A percentile compares a stretch with the other conserved stretches of the same genome.
Conservation (phyloP, 805 yeast genomes). For the Pichia nanzhaoensis region DNA sequence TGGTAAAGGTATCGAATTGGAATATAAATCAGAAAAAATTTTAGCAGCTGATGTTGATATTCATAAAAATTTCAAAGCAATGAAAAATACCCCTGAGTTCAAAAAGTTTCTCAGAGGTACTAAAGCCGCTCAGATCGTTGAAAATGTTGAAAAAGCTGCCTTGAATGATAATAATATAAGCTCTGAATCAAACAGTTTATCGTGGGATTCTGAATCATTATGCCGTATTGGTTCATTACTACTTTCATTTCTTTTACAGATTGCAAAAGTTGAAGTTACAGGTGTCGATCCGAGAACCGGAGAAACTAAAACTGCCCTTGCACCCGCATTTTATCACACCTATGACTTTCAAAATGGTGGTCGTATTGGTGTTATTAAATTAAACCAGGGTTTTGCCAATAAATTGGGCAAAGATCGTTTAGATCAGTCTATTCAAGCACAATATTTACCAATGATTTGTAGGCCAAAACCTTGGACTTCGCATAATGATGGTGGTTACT, state of each 20-base stretch:
- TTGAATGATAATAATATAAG: slow-evolving; percentile 10
- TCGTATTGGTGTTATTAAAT: slow-evolving; percentile 71
- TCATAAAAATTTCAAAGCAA: slow-evolving; percentile 45
- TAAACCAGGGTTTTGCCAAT: slow-evolving; percentile 63
- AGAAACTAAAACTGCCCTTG: slow-evolving; percentile 55
- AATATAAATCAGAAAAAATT: slow-evolving; percentile 65
- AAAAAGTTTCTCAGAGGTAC: slow-evolving; percentile 33
- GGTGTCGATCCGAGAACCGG: slow-evolving; percentile 81
- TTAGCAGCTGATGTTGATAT: slow-evolving; percentile 50
- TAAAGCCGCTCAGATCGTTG: slow-evolving; percentile 24
- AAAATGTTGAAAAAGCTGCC: slow-evolving; percentile 21
- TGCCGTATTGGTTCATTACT: slow-evolving; percentile 81
- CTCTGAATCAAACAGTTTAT: slow-evolving; percentile 12
- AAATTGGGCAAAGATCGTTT: slow-evolving; percentile 62
- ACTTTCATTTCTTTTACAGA: slow-evolving; percentile 66
- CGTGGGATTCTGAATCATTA: slow-evolving; percentile 29
- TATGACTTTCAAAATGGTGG: slow-evolving; percentile 77
- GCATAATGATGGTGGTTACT: slow-evolving; percentile 81
- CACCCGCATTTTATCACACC: slow-evolving; percentile 87
- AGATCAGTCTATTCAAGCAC: slow-evolving; percentile 65
- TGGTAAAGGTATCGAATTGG: slow-evolving; percentile 79
- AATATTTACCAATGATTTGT: slow-evolving; percentile 85
- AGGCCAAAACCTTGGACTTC: slow-evolving; percentile 85
- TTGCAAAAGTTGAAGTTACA: slow-evolving; percentile 72
- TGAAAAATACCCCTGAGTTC: slow-evolving; percentile 39